Base-by-base conservation (phyloP, 768 basidiomycete genomes). In the Trametopsis cervina region DNA sequence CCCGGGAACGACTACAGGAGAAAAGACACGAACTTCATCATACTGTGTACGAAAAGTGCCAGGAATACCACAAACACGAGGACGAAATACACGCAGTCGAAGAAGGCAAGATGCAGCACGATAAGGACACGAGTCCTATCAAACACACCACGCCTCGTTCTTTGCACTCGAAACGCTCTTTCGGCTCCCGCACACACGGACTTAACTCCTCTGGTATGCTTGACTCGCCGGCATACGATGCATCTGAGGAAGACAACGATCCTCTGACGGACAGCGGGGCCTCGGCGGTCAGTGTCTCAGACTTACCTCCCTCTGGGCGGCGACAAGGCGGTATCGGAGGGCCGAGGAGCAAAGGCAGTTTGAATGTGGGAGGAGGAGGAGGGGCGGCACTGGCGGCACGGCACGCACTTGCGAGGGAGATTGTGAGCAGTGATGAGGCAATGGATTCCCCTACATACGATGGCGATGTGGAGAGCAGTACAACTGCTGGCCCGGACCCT, bases 371-470 rank as follows among this genome's bases (percentile, higher is more conserved):
- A 47, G 17, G 48, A 47, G 17, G 29, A 50, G 10, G 53, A 46
- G 21, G 51, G 44, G 29, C 17, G 24, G 13, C 53, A 2, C 25
- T 36, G 11, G 25, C 29, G 35, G 52, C 15, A 50, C 53, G 51
- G 55, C 62, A 39, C 29, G 40, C 26, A 2, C 40, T 52, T 2
- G 50, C 40, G n/a, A 23, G 25, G 49, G 56, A 35, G 36, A 53
- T 40, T 41, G 57, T 51, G 81, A 79, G 17, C 85, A 87, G 55
- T 36, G 83, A 89, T 57, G 83, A 81, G 37, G 83, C 87, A 46
- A 75, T 85, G 7, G 89, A 91, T 61, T 89, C 85, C 0, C 89
- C 89, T 6, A 91, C 89, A 0, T 91, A 93, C 64, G 90, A 93
- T 59, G 90, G 90, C 47, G 90, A 93, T 65, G 74, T 93, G 47